Evolutionary conservation across 140 eudicot genomes (phyloP).

Genomic region (Oenanthe javanica): DNA sequence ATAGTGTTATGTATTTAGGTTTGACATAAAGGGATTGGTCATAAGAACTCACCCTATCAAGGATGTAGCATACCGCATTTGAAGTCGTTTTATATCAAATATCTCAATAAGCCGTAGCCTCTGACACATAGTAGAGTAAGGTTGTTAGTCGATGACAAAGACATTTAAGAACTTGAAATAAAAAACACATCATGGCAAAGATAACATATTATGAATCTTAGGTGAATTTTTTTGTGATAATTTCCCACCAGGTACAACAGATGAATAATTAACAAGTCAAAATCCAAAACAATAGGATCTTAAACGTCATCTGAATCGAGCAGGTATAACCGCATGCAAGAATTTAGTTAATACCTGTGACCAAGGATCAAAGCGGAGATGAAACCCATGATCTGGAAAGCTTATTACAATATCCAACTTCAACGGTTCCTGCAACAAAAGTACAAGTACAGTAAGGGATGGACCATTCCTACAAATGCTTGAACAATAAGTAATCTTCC

Average conservation of each 20-base stretch:
- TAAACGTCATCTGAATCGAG: background rate
- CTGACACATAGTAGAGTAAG: background rate
- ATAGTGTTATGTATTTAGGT: background rate
- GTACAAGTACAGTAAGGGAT: background rate
- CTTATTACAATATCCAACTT: slow-evolving; percentile 87
- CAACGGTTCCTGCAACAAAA: slow-evolving; percentile 64
- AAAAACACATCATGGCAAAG: background rate
- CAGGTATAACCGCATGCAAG: background rate
- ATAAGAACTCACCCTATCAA: slow-evolving; percentile 79
- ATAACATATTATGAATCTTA: background rate
- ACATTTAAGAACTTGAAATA: background rate
- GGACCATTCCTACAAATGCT: background rate
- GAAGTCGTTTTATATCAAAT: slow-evolving; percentile 84
- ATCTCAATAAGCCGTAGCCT: slow-evolving; percentile 73
- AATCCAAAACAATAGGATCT: background rate
- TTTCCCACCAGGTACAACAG: background rate
- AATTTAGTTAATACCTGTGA: slow-evolving; percentile 57
- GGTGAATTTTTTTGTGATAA: background rate
- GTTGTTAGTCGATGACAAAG: background rate
- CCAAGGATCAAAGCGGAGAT: slow-evolving; percentile 95
- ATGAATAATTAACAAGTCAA: background rate
- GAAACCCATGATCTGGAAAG: slow-evolving; percentile 98
- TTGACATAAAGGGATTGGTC: background rate
- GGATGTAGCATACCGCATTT: slow-evolving; percentile 91
- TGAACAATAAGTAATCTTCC: background rate